A percentile compares a stretch with the other conserved stretches of the same genome.
phyloP scores from a whole-genome alignment of 2,329 filamentous ascomycete species.

The Colletotrichum navitas region DNA sequence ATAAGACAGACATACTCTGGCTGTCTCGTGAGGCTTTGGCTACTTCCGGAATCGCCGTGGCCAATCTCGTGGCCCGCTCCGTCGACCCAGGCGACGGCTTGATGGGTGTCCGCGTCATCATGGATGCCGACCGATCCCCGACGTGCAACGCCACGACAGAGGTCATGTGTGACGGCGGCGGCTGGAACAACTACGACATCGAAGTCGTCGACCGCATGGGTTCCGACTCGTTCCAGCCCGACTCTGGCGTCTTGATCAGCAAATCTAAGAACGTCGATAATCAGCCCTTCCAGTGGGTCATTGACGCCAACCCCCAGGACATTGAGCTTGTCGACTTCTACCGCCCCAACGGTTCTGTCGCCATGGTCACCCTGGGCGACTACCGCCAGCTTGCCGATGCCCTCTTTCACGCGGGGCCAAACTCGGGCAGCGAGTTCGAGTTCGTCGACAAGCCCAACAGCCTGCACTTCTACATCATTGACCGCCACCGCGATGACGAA shows the following conservation, averaged over 20 bases:
- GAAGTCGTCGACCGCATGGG: slow-evolving; percentile 68
- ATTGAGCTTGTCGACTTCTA: slow-evolving; percentile 64
- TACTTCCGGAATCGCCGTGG: slow-evolving; percentile 57
- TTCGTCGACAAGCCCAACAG: slow-evolving; percentile 60
- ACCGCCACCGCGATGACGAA: slow-evolving; percentile 54
- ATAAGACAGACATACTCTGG: slow-evolving; percentile 57
- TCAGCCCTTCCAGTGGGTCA: slow-evolving; percentile 66
- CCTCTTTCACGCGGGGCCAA: slow-evolving; percentile 66
- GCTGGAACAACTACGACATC: slow-evolving; percentile 64
- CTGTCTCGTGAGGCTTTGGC: slow-evolving; percentile 59
- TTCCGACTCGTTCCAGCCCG: slow-evolving; percentile 64
- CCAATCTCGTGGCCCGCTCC: slow-evolving; percentile 61
- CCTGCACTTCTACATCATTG: slow-evolving; percentile 64
- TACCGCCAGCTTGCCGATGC: slow-evolving; percentile 67
- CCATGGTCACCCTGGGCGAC: slow-evolving; percentile 64
- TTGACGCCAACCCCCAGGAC: slow-evolving; percentile 67
- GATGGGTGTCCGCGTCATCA: slow-evolving; percentile 61
- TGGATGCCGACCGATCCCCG: slow-evolving; percentile 60
- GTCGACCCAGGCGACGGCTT: slow-evolving; percentile 55
- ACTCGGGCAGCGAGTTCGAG: slow-evolving; percentile 64
- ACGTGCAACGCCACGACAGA: slow-evolving; percentile 57
- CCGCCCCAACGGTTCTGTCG: slow-evolving; percentile 60
- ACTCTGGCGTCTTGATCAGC: slow-evolving; percentile 65
- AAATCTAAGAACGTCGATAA: slow-evolving; percentile 62
- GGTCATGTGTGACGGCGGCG: slow-evolving; percentile 63